phyloP scores from a whole-genome alignment of 2,329 filamentous ascomycete genomes.

The Orbilia ellipsospora region DNA sequence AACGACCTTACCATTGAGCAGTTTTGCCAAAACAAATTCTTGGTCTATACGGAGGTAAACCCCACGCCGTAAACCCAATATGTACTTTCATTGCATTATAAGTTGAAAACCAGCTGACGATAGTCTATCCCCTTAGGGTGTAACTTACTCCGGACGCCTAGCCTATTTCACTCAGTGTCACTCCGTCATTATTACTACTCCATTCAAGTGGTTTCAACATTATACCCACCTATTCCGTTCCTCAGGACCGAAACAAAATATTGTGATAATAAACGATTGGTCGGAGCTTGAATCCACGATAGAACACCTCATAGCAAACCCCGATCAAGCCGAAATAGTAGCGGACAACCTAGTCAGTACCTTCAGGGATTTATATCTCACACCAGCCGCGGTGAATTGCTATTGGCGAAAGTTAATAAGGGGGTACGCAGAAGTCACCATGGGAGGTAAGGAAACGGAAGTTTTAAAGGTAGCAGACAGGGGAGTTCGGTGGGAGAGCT shows the following conservation, averaged over 20 bases:
- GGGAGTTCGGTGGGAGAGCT: conserved; percentile 14
- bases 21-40: conserved; percentile 68
- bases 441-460: conserved; percentile 59
- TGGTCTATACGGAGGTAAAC: conserved; percentile 66
- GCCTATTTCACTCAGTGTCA: conserved; percentile 66
- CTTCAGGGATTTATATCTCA: conserved; percentile 63
- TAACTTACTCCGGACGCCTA: no score
- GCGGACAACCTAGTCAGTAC: conserved; percentile 60
- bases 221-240: conserved; percentile 65
- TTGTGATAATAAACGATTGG: conserved; percentile 66
- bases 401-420: conserved; percentile 67
- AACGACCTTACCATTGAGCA: conserved; percentile 66
- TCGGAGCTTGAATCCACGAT: conserved; percentile 62
- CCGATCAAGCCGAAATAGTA: conserved; percentile 64
- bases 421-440: conserved; percentile 61
- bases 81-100: no score
- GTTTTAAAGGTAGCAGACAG: conserved; percentile 58
- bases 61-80: conserved; percentile 61
- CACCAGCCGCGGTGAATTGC: conserved; percentile 68
- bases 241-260: conserved; percentile 65
- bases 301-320: conserved; percentile 64
- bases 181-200: conserved; percentile 66
- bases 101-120: no score
- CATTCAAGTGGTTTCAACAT: conserved; percentile 66
- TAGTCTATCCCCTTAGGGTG: no score